Evolutionary conservation across 371 early-diverging fungal species (phyloP), one percentile per base, ranked within the genome.

Genomic region (Chytridium lagenaria): DNA sequence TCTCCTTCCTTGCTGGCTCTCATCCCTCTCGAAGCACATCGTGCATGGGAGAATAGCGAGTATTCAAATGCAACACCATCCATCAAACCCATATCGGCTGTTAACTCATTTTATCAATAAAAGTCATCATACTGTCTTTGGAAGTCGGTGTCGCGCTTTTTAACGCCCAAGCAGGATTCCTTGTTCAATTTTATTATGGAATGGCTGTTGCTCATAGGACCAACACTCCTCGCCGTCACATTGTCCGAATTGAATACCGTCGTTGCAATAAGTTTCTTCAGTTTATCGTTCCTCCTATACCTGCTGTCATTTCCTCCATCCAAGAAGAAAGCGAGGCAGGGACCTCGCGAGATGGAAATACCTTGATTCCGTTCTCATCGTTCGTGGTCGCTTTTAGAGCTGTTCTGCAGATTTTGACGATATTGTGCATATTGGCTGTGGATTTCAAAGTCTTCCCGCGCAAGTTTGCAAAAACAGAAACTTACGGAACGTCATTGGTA

Each of bases 381-480:
- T 83, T 74, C 90, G 7, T 89, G 2, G 72, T 77, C 16, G 87
- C 31, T 84, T 93, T 85, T 91, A 92, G 95, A 77, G 92, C 77
- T 59, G 90, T 59, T 90, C 40, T 96, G 91, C 79, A 89, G 87
- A 85, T 85, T 30, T 28, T 83, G 16, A 87, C 88, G 15, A 55
- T 78, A 10, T 36, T 78, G 5, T 52, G 77, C 15, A 98, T 98
- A 67, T 85, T 98, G 19, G 98, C 97, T 0, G 98, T 98, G 1
- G 98, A 98, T 81, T 98, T 98, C 78, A 86, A 88, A n/a, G 87
- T 94, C 34, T 98, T 96, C 75, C 98, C 98, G 5, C 84, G 95
- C 28, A 85, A 90, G 31, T 95, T 91, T 80, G 94, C 95, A 67
- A 98, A 98, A 83, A 92, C 92, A 2, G 98, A 98, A 72, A 91